Conservation (phyloP, 106 monocot species). For the Cymbidium sinense region DNA sequence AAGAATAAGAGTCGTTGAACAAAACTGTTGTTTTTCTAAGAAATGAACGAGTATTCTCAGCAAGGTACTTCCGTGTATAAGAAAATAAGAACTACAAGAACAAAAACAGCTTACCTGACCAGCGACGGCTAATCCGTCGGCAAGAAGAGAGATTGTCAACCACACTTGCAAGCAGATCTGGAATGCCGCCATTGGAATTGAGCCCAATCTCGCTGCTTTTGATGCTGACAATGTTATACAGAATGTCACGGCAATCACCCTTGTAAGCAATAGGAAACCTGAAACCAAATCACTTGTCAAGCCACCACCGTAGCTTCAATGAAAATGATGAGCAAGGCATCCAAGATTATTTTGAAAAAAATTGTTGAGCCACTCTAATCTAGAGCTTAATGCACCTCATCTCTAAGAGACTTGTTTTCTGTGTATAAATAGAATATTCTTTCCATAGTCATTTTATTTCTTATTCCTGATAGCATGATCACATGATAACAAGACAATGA, state of each 20-base stretch:
- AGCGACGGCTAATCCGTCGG: constrained; percentile 74
- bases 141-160: constrained; percentile 65
- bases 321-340: neutral
- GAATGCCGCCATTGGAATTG: constrained; percentile 69
- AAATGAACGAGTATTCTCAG: neutral
- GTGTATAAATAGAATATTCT: too few relatives aligned
- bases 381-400: too few relatives aligned
- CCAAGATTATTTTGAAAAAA: neutral
- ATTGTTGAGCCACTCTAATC: neutral
- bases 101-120: constrained; percentile 39
- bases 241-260: constrained; percentile 72
- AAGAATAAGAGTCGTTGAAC: neutral
- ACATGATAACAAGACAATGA: too few relatives aligned
- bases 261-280: constrained; percentile 55
- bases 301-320: neutral
- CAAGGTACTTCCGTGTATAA: neutral
- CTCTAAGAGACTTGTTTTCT: too few relatives aligned
- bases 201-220: constrained; percentile 60
- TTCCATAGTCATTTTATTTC: too few relatives aligned
- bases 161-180: constrained; percentile 81
- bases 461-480: too few relatives aligned
- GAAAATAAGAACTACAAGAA: neutral
- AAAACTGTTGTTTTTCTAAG: neutral
- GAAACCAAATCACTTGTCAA: constrained; percentile 16
- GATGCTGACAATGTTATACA: constrained; percentile 72